These are phyloP conservation scores for Dictyostelium firmibasis DNA, from an alignment of 78 protist species.

Conservation along the genomic window DNA sequence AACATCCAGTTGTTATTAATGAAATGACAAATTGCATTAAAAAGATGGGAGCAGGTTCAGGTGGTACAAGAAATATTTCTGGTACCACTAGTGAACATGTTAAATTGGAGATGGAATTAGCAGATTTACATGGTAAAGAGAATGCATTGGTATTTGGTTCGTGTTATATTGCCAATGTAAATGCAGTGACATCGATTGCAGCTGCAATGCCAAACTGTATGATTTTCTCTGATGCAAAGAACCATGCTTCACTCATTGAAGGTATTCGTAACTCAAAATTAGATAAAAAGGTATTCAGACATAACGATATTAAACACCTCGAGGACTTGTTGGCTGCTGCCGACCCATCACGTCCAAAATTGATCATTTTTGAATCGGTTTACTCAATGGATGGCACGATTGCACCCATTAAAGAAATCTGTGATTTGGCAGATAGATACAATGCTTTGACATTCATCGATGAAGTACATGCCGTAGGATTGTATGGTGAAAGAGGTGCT, in stretches of 20 bases:
- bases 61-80: slow-evolving; percentile 96
- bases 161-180: slow-evolving; percentile 94
- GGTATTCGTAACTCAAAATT: slow-evolving; percentile 88
- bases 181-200: slow-evolving; percentile 86
- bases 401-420: slow-evolving; percentile 91
- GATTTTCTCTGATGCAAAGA: slow-evolving; percentile 88
- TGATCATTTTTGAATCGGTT: slow-evolving; percentile 94
- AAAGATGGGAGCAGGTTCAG: slow-evolving; percentile 93
- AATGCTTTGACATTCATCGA: slow-evolving; percentile 94
- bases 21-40: slow-evolving; percentile 83
- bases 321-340: slow-evolving; percentile 76
- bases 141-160: slow-evolving; percentile 76
- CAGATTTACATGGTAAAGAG: slow-evolving; percentile 88
- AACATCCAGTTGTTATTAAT: slow-evolving; percentile 74
- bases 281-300: slow-evolving; percentile 85
- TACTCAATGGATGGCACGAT: slow-evolving; percentile 96
- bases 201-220: slow-evolving; percentile 82
- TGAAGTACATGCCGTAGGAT: slow-evolving; percentile 97
- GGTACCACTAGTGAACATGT: slow-evolving; percentile 89
- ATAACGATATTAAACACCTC: slow-evolving; percentile 92
- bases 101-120: slow-evolving; percentile 87
- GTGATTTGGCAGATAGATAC: slow-evolving; percentile 90
- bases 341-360: slow-evolving; percentile 82
- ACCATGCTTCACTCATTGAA: slow-evolving; percentile 95
- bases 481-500: slow-evolving; percentile 93